Percentiles rank a stretch among this genome's conserved stretches.
These are phyloP conservation scores for Dryadomyces quercus-mongolicae DNA, from an alignment of 2,329 filamentous ascomycete genomes.

Conservation along the genomic window DNA sequence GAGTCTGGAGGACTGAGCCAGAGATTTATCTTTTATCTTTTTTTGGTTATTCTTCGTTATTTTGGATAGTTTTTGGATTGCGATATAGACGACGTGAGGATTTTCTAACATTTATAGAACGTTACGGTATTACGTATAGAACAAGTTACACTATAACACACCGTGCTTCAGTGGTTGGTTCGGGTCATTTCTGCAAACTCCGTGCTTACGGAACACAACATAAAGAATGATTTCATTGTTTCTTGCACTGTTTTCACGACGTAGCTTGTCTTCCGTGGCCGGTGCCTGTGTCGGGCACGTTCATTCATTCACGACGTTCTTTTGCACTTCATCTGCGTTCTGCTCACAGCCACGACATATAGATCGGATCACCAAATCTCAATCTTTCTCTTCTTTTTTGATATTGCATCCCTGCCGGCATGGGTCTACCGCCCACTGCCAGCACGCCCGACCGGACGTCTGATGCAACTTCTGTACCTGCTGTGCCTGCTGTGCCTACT, in stretches of 20 bases:
- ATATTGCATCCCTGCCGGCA: neutral
- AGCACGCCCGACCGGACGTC: neutral
- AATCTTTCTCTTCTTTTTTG: neutral
- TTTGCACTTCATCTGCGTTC: neutral
- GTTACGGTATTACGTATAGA: neutral
- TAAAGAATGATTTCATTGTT: neutral
- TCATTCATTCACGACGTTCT: neutral
- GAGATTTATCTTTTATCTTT: neutral
- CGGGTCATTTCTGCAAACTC: too few relatives aligned
- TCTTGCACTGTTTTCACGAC: neutral
- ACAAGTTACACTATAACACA: neutral
- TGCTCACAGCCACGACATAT: neutral
- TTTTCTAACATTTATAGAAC: neutral
- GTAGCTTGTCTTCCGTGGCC: neutral
- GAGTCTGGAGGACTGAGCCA: constrained; percentile 10
- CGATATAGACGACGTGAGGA: too few relatives aligned
- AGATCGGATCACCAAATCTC: too few relatives aligned
- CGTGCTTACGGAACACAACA: too few relatives aligned
- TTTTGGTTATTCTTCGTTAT: neutral
- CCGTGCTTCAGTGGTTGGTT: too few relatives aligned
- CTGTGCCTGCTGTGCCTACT: neutral
- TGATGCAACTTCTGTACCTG: too few relatives aligned
- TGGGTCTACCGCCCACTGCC: neutral
- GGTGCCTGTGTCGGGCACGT: neutral
- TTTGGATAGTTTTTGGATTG: neutral